phyloP scores from a whole-genome alignment of 495 filamentous ascomycete genomes.

The Annulohypoxylon nitens region DNA sequence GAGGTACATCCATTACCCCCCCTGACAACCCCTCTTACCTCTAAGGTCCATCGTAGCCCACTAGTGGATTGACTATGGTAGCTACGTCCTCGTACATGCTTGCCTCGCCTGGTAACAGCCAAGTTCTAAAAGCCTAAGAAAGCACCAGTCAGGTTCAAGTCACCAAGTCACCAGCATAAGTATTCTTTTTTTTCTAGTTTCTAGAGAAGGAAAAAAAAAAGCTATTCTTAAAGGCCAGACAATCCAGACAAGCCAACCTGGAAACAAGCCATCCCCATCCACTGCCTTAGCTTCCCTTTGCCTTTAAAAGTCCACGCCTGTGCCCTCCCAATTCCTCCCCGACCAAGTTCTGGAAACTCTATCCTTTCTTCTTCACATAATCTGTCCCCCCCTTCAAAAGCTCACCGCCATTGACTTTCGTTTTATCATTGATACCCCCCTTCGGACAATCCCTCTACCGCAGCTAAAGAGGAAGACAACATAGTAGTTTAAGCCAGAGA shows the following conservation, averaged over 20 bases:
- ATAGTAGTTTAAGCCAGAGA: constrained; percentile 27
- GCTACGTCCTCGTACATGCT: constrained; percentile 42
- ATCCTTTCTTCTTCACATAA: constrained; percentile 37
- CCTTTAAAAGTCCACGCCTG: constrained; percentile 38
- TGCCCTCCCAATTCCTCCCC: constrained; percentile 23
- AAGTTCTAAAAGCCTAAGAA: constrained; percentile 44
- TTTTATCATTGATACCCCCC: constrained; percentile 40
- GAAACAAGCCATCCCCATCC: constrained; percentile 12
- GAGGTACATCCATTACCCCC: constrained; percentile 8
- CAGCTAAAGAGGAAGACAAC: constrained; percentile 26
- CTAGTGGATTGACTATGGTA: constrained; percentile 34
- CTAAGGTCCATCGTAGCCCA: constrained; percentile 27
- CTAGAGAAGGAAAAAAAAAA: constrained; percentile 9
- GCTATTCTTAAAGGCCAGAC: neutral
- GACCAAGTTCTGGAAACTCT: constrained; percentile 43
- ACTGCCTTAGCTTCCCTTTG: constrained; percentile 19
- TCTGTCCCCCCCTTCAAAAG: constrained; percentile 41
- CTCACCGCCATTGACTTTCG: constrained; percentile 46
- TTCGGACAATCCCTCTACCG: constrained; percentile 3
- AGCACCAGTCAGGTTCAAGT: constrained; percentile 14
- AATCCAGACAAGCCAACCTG: constrained; percentile 17
- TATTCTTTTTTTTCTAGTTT: constrained; percentile 23
- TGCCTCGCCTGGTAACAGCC: constrained; percentile 42
- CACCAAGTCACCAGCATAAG: constrained; percentile 35
- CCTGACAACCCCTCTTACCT: constrained; percentile 35